Evolutionary conservation across 2,329 filamentous ascomycete genomes (phyloP).

Genomic region (Calonectria multiphialidica): DNA sequence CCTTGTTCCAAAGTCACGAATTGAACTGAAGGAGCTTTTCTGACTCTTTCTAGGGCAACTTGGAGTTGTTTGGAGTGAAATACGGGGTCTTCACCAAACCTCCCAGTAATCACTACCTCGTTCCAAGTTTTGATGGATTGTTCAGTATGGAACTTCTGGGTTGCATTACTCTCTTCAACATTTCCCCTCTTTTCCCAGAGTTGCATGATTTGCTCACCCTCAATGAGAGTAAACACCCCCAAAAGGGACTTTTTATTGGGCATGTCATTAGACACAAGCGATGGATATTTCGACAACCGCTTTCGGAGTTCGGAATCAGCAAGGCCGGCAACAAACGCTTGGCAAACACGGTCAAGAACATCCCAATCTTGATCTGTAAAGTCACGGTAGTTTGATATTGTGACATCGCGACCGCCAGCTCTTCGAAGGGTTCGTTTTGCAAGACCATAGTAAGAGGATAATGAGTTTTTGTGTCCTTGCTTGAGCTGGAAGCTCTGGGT

Average conservation of each 20-base stretch:
- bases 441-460: conserved; percentile 60
- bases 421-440: conserved; percentile 64
- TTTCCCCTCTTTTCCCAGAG: conserved; percentile 45
- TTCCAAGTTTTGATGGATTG: conserved; percentile 60
- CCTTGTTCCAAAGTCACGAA: conserved; percentile 66
- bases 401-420: conserved; percentile 63
- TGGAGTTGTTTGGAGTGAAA: conserved; percentile 67
- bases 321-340: conserved; percentile 68
- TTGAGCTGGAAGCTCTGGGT: conserved; percentile 50
- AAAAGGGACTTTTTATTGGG: conserved; percentile 61
- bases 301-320: conserved; percentile 57
- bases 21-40: conserved; percentile 64
- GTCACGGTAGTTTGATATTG: conserved; percentile 57
- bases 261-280: conserved; percentile 54
- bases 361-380: conserved; percentile 59
- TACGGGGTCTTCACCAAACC: conserved; percentile 60
- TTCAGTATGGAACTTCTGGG: conserved; percentile 45
- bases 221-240: conserved; percentile 66
- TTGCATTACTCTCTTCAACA: conserved; percentile 31
- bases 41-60: conserved; percentile 60
- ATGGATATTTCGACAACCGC: conserved; percentile 60
- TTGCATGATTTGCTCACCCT: conserved; percentile 67
- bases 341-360: conserved; percentile 64
- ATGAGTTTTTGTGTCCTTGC: conserved; percentile 55
- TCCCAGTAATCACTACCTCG: conserved; percentile 52